Base-by-base conservation (phyloP, 1,284 basidiomycete species). In the Ceratobasidium sp. region DNA sequence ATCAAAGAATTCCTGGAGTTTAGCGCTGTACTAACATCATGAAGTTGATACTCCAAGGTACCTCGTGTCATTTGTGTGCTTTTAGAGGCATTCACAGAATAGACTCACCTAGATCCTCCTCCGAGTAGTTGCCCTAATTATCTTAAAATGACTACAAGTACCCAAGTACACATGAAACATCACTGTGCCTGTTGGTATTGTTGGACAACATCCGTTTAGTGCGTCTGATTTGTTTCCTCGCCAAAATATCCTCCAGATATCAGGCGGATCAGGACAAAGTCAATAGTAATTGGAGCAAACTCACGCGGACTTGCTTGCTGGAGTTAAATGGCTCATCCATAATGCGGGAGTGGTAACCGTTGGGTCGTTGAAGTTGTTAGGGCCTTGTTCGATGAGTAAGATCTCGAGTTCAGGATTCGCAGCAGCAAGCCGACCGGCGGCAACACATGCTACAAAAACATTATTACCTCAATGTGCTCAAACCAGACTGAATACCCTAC, bases 391-490 rank as follows among this genome's bases (percentile, higher is more conserved):
- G 20, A 77, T 51, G 39, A 77, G 13, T 18, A 68, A 51, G 40
- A 77, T 77, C 63, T 67, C 63, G 39, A 77, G 73, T 23, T 39
- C 73, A 2, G 73, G 73, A 26, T 77, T 77, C 5, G 73, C 73
- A 42, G 61, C 61, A 15, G 73, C 73, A 28, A 77, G 73, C 20
- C 73, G 73, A 42, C 73, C 73, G 40, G 73, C 73, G 40, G 73
- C 64, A 39, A 77, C 73, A 28, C 73, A 77, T 15, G 73, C 73
- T 77, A 28, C 9, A 44, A 49, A 18, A 49, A 18, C 46, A 18
- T 49, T 49, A 18, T 49, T 49, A 49, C 9, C 46, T 12, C 18
- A 18, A 33, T 49, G 46, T 49, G 46, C 46, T 49, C 12, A 18
- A 18, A 13, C 46, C 18, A 49, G 46, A 12, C 46, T 13, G 46